Evolutionary conservation across 2,329 filamentous ascomycete genomes (phyloP).

Genomic region (Pseudocercospora eumusae): DNA sequence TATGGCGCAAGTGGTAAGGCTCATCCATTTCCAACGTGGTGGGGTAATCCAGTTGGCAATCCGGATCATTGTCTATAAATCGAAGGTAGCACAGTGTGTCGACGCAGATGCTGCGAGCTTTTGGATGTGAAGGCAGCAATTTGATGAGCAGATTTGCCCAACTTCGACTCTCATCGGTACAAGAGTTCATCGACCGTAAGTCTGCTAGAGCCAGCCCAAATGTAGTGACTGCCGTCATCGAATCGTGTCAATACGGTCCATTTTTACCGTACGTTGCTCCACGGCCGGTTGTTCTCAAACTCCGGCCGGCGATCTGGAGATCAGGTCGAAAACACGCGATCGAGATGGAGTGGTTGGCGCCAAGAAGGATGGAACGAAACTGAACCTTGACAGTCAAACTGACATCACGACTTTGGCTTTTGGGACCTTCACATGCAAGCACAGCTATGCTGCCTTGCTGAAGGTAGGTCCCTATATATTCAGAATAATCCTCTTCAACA

Average conservation of each 20-base stretch:
- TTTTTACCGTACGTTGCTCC: background rate
- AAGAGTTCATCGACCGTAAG: too few relatives aligned
- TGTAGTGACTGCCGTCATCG: too few relatives aligned
- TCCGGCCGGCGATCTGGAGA: conserved; percentile 6
- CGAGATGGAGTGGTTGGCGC: background rate
- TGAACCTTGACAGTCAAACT: background rate
- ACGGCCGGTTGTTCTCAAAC: background rate
- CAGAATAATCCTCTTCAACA: background rate
- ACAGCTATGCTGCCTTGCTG: conserved; percentile 1
- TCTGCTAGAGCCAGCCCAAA: too few relatives aligned
- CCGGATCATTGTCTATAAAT: conserved; percentile 3
- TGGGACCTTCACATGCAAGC: conserved; percentile 2
- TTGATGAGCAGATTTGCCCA: too few relatives aligned
- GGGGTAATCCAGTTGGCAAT: conserved; percentile 22
- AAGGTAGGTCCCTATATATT: background rate
- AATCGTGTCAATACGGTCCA: background rate
- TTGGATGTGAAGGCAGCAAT: too few relatives aligned
- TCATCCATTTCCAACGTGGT: conserved; percentile 27
- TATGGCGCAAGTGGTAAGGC: conserved; percentile 45
- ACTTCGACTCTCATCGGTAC: too few relatives aligned
- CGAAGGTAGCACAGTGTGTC: background rate
- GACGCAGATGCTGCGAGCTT: background rate
- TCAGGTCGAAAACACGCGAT: background rate
- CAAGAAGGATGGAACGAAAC: conserved; percentile 6
- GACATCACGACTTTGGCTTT: conserved; percentile 9